Base-by-base conservation (phyloP, 2,329 filamentous ascomycete genomes). In the Whalleya microplaca region DNA sequence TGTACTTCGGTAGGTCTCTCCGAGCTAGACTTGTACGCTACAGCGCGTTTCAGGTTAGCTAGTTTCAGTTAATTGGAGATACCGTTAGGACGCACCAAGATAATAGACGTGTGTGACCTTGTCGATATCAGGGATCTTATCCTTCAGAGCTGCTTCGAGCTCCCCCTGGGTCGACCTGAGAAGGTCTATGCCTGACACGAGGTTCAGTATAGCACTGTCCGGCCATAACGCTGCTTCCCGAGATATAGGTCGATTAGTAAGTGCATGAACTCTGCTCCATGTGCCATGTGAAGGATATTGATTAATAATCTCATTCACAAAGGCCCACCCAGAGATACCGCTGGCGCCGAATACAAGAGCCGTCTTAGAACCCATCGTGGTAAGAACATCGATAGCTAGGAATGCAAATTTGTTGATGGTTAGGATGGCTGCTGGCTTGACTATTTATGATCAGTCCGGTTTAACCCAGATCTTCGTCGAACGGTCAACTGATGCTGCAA, bases 311-410 rank as follows among this genome's bases (percentile, higher is more conserved):
- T 77, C 72, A 49, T 79, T 80, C 16, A 78, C 75, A 50, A 81
- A 74, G 6, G 78, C 74, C 78, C 78, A 81, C 40, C 78, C 78
- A 2, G 76, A 75, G 50, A 81, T 77, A n/a, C 78, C 78, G 58
- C 75, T 77, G 45, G 77, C 77, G 37, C 78, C 78, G 40, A 50
- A 50, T 21, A 56, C 43, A 27, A 53, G 43, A 12, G 41, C 41
- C 19, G 48, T 21, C 29, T 55, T 50, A 12, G 32, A 29, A 10
- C 4, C 14, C 16, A 29, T 47, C 19, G 14, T 54, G 51, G 42
- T 50, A 1, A 44, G 32, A 37, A 37, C 4, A 16, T 12, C 12
- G 27, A 5, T 12, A 29, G 32, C 3, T 37, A 14, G 6, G 32
- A 16, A 12, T 7, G 14, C 10, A 16, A 12, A 16, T 16, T 37